phyloP scores from a whole-genome alignment of 2,329 filamentous ascomycete species.

The Microdochium paspali region DNA sequence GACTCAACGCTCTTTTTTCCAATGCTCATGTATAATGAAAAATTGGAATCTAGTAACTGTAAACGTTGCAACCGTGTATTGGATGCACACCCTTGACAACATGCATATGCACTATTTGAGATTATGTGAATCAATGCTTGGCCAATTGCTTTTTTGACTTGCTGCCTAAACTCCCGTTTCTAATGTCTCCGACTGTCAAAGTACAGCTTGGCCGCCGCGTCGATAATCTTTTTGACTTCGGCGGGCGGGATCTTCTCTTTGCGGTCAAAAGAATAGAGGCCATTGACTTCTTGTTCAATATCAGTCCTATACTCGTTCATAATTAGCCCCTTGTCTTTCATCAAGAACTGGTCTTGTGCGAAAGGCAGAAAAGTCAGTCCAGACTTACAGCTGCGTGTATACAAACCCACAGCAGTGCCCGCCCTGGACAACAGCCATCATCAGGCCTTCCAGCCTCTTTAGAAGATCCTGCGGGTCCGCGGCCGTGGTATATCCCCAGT shows the following conservation, averaged over 20 bases:
- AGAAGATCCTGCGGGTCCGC: conserved; percentile 49
- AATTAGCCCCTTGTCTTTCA: too few species aligned
- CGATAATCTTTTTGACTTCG: conserved; percentile 48
- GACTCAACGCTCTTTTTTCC: too few species aligned
- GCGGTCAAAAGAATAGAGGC: conserved; percentile 53
- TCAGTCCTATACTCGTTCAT: conserved; percentile 40
- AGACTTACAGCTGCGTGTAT: conserved; percentile 53
- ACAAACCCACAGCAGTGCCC: conserved; percentile 54
- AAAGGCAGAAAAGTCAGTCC: too few species aligned
- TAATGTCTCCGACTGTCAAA: conserved; percentile 16
- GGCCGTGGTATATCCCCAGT: conserved; percentile 63
- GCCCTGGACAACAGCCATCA: conserved; percentile 45
- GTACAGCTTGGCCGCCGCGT: conserved; percentile 39
- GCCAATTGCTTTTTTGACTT: too few species aligned
- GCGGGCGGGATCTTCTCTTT: conserved; percentile 48
- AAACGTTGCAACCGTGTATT: too few species aligned
- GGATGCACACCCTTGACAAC: too few species aligned
- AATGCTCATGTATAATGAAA: too few species aligned
- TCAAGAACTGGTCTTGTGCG: too few species aligned
- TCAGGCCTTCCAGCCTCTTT: conserved; percentile 45
- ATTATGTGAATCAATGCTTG: too few species aligned
- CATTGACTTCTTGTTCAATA: conserved; percentile 62
- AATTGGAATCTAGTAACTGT: too few species aligned
- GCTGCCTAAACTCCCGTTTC: too few species aligned
- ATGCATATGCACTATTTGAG: too few species aligned